Conservation (phyloP, 1,284 basidiomycete genomes). For the Flammula alnicola region DNA sequence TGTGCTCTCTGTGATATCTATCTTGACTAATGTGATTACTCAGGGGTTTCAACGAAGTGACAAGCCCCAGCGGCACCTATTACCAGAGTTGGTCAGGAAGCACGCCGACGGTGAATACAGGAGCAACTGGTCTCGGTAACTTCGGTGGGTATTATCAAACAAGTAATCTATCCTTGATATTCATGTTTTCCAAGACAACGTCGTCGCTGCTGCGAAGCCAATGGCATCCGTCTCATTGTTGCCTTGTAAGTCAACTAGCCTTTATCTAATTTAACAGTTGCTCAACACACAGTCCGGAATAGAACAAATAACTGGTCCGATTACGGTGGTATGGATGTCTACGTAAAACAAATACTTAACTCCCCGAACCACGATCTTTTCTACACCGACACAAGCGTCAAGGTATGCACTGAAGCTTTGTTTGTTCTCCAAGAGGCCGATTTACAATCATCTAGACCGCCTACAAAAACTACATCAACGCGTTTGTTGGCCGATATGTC, state of each 20-base stretch:
- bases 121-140: slow-evolving; percentile 54
- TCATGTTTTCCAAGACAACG: slow-evolving; percentile 44
- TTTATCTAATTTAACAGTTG: neutral
- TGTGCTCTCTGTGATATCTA: neutral
- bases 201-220: slow-evolving; percentile 58
- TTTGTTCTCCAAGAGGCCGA: neutral
- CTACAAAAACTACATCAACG: slow-evolving; percentile 55
- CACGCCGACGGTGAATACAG: slow-evolving; percentile 58
- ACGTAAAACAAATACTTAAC: slow-evolving; percentile 48
- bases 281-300: neutral
- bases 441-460: slow-evolving; percentile 36
- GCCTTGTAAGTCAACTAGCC: slow-evolving; percentile 44
- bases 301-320: slow-evolving; percentile 64
- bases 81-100: slow-evolving; percentile 62
- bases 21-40: neutral
- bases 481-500: slow-evolving; percentile 52
- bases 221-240: slow-evolving; percentile 62
- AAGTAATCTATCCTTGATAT: neutral
- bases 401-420: slow-evolving; percentile 29
- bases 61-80: slow-evolving; percentile 53
- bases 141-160: slow-evolving; percentile 46
- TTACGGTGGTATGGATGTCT: slow-evolving; percentile 59
- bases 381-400: slow-evolving; percentile 47
- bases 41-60: slow-evolving; percentile 73
- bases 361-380: slow-evolving; percentile 48